A percentile compares a stretch with the other conserved stretches of the same genome.
These are phyloP conservation scores for Aurantiochytrium sp. DNA, from an alignment of 108 stramenopile species.

Conservation along the genomic window DNA sequence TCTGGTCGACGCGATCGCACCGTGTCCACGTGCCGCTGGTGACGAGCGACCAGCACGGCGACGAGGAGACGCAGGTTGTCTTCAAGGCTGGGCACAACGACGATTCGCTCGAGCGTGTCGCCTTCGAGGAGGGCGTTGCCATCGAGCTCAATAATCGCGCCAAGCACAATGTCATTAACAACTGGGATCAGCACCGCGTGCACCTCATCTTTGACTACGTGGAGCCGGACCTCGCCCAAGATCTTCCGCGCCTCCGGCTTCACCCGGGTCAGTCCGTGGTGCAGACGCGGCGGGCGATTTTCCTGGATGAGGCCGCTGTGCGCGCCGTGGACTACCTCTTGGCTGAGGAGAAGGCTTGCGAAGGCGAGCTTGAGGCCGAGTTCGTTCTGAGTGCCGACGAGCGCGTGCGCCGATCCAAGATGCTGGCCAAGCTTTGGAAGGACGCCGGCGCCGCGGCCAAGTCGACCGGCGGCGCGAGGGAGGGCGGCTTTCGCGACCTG, in stretches of 20 bases:
- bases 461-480: neutral
- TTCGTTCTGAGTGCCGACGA: neutral
- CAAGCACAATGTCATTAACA: constrained; percentile 85
- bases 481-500: neutral
- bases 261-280: constrained; percentile 69
- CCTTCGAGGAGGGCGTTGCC: constrained; percentile 75
- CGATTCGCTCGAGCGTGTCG: constrained; percentile 66
- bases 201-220: constrained; percentile 95
- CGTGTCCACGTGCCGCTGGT: constrained; percentile 87
- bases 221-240: constrained; percentile 50
- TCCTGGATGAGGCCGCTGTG: constrained; percentile 39
- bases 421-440: neutral
- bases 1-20: constrained; percentile 89
- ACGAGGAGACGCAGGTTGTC: constrained; percentile 57
- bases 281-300: constrained; percentile 87
- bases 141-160: constrained; percentile 98
- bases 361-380: neutral
- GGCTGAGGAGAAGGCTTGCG: neutral
- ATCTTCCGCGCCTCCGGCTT: constrained; percentile 52
- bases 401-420: constrained; percentile 5
- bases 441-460: neutral
- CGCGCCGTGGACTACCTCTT: neutral
- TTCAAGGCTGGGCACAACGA: constrained; percentile 77
- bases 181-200: constrained; percentile 64
- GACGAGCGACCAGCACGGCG: constrained; percentile 40